These are phyloP conservation scores for Fusarium sp. DNA, from an alignment of 2,329 filamentous ascomycete genomes.

Conservation along the genomic window DNA sequence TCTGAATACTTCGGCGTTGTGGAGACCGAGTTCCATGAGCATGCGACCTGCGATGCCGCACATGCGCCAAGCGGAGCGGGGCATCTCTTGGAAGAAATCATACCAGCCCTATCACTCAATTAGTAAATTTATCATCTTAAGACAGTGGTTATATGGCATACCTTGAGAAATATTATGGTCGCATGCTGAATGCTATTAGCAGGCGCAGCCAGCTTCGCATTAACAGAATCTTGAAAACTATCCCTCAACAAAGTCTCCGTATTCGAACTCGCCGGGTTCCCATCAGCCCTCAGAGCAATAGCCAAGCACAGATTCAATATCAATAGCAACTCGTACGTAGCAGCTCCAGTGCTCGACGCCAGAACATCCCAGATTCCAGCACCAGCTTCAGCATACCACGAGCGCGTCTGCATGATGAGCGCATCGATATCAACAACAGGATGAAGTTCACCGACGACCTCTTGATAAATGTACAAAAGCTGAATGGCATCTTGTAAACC, in stretches of 20 bases:
- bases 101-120: constrained; percentile 25
- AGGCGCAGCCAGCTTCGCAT: constrained; percentile 28
- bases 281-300: constrained; percentile 21
- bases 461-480: constrained; percentile 24
- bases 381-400: constrained; percentile 22
- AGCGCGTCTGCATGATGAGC: constrained; percentile 8
- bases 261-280: not conserved
- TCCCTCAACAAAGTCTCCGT: constrained; percentile 20
- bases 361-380: constrained; percentile 22
- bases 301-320: constrained; percentile 25
- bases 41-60: constrained; percentile 44
- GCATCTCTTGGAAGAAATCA: constrained; percentile 42
- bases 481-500: constrained; percentile 17
- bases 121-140: not conserved
- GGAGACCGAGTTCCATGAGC: constrained; percentile 45
- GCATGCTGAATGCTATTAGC: constrained; percentile 29
- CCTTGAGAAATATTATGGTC: constrained; percentile 26
- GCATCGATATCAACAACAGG: constrained; percentile 24
- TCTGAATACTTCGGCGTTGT: constrained; percentile 42
- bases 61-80: constrained; percentile 45
- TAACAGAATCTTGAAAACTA: constrained; percentile 29
- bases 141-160: not conserved
- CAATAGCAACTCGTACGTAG: constrained; percentile 9
- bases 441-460: constrained; percentile 26
- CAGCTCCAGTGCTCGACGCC: constrained; percentile 14